Base-by-base conservation (phyloP, 2,329 filamentous ascomycete genomes). In the Chrysoporthe puriensis region DNA sequence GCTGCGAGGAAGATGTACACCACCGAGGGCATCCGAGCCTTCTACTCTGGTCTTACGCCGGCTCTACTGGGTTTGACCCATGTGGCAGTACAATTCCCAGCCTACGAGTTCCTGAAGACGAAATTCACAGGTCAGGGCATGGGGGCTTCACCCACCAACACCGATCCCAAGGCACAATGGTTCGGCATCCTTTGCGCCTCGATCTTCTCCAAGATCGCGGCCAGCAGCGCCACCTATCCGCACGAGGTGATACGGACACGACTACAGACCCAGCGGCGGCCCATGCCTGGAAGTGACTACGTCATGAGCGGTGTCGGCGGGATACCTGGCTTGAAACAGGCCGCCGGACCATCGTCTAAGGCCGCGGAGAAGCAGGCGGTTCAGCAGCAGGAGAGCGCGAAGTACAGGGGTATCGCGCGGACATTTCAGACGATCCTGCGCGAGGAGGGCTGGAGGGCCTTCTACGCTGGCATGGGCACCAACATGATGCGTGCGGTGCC, bases 401-500 rank as follows among this genome's bases (percentile, higher is more conserved):
- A 85, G 73, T 98, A 99, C 77, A 86, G 83, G 71, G 96, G 96
- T 57, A 87, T 97, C 44, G 78, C 94, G 57, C 89, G 86, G 76
- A 97, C 95, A 0, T 95, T 91, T 78, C 88, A 89, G 70, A 94
- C 90, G 2, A 98, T 99, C 70, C 81, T 97, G 48, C 83, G 83
- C 44, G 96, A 99, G 78, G 96, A 99, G 79, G 96, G 96, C 7
- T 97, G 95, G 94, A 86, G 91, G 70, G 95, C 95, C 3, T 98
- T 99, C 74, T 99, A 99, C 77, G 95, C 94, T 34, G 96, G 96
- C 46, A 93, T 99, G 84, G 96, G 96, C 48, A 97, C 95, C 61
- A 99, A 99, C 80, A 92, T 99, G 88, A 93, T 98, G 84, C 88
- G 96, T 66, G 96, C 96, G 8, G 91, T 99, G 14, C 96, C 96